These are phyloP conservation scores for Nematocida minor DNA, from an alignment of 371 early-diverging fungal genomes.

Conservation along the genomic window DNA sequence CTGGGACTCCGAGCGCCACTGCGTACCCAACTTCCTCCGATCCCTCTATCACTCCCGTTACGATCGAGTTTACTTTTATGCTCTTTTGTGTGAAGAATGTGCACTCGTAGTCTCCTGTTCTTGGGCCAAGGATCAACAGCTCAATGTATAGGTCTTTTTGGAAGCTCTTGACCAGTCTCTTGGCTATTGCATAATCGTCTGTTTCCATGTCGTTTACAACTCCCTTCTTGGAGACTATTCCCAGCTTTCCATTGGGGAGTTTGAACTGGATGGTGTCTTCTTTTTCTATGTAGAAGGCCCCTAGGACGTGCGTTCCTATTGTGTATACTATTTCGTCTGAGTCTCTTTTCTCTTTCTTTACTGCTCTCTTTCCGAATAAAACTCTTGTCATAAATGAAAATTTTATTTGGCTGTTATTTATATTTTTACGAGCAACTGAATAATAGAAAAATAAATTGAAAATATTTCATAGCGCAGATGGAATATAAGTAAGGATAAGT, in stretches of 20 bases:
- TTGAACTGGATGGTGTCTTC: conserved; percentile 1
- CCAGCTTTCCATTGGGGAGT: conserved; percentile 37
- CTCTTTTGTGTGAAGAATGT: conserved; percentile 28
- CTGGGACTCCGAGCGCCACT: conserved; percentile 25
- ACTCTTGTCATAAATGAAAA: conserved; percentile 39
- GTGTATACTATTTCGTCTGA: neutral
- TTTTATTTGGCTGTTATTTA: neutral
- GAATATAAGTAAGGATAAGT: no score
- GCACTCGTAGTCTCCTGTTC: conserved; percentile 14
- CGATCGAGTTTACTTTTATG: neutral
- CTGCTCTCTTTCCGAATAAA: conserved; percentile 46
- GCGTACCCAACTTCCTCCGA: conserved; percentile 43
- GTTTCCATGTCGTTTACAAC: conserved; percentile 2
- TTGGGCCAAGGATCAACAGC: conserved; percentile 23
- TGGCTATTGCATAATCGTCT: neutral
- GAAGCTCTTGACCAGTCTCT: neutral
- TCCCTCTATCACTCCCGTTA: conserved; percentile 24
- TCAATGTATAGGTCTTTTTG: conserved; percentile 8
- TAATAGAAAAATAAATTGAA: no score
- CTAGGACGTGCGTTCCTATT: conserved; percentile 7
- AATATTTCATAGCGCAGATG: no score
- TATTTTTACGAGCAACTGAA: no score
- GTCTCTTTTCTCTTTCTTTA: conserved; percentile 12
- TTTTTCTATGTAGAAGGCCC: conserved; percentile 15
- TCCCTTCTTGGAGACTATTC: conserved; percentile 13